Conservation (phyloP, 164 flowering plant species). For the Vitis rupestris region DNA sequence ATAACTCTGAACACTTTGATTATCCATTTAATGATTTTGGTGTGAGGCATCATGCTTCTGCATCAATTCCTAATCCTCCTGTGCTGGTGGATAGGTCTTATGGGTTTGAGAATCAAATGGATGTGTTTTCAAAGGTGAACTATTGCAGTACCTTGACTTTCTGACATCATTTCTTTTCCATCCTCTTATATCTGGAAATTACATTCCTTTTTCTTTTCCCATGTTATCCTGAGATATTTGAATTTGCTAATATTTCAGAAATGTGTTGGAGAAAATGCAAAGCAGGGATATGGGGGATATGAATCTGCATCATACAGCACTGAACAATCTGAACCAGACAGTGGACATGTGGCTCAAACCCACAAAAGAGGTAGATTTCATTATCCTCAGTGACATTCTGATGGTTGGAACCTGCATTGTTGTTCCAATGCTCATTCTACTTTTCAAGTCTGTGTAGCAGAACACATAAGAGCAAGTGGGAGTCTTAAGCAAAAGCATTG, state of each 20-base stretch:
- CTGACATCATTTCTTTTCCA: not conserved
- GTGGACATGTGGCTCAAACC: conserved; percentile 4
- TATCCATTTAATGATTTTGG: not conserved
- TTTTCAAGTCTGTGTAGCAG: not conserved
- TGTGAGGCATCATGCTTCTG: not conserved
- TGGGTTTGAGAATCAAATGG: not conserved
- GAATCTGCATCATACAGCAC: not conserved
- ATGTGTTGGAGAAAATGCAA: not conserved
- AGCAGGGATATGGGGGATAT: not conserved
- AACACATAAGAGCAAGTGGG: not conserved
- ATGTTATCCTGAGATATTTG: not conserved
- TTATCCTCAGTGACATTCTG: conserved; percentile 18
- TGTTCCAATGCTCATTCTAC: conserved; percentile 2
- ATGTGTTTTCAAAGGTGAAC: not conserved
- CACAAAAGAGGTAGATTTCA: conserved; percentile 32
- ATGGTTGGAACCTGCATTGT: conserved; percentile 11
- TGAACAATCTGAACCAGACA: not conserved
- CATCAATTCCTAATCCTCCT: not conserved
- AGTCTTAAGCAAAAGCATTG: not conserved
- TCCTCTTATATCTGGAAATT: not conserved
- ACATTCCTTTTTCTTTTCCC: not conserved
- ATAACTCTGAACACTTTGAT: not conserved
- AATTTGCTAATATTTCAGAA: not conserved
- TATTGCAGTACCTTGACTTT: not conserved
- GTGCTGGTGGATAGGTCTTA: not conserved